A percentile compares a stretch with the other conserved stretches of the same genome.
Evolutionary conservation across 2,329 filamentous ascomycete species (phyloP).

Genomic region (Colletotrichum orchidophilum): DNA sequence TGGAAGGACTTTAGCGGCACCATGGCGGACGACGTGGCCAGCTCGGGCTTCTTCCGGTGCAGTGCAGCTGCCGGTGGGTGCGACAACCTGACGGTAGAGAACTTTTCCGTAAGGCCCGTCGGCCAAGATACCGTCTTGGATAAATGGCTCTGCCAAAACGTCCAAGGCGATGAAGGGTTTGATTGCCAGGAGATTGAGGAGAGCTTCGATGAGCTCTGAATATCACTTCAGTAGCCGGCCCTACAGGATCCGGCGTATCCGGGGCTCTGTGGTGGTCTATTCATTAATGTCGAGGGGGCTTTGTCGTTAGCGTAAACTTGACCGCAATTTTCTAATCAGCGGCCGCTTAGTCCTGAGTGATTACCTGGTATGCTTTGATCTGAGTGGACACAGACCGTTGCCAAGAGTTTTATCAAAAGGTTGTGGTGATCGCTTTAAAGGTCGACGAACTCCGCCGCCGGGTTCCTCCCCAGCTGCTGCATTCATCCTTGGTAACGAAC

Average conservation of each 20-base stretch:
- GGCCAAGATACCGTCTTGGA: conserved; percentile 33
- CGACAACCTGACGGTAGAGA: conserved; percentile 39
- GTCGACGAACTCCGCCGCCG: background rate
- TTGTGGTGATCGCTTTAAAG: background rate
- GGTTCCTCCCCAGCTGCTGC: background rate
- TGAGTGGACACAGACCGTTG: background rate
- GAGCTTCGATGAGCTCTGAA: conserved; percentile 12
- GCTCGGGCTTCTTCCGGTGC: conserved; percentile 43
- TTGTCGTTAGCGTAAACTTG: background rate
- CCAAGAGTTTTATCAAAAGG: background rate
- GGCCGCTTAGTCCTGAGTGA: background rate
- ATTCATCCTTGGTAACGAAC: background rate
- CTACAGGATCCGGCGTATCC: conserved; percentile 16
- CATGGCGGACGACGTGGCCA: conserved; percentile 37
- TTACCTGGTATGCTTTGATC: conserved; percentile 8
- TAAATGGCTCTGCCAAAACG: conserved; percentile 42
- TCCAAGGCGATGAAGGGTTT: conserved; percentile 38
- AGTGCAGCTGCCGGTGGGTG: conserved; percentile 44
- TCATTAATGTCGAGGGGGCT: background rate
- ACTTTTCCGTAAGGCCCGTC: conserved; percentile 37
- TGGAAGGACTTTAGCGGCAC: conserved; percentile 43
- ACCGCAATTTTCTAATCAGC: background rate
- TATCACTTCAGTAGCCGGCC: background rate
- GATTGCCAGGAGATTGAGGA: conserved; percentile 34
- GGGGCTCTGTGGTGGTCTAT: background rate